Base-by-base conservation (phyloP, 140 eudicot species). In the Anethum foeniculum region DNA sequence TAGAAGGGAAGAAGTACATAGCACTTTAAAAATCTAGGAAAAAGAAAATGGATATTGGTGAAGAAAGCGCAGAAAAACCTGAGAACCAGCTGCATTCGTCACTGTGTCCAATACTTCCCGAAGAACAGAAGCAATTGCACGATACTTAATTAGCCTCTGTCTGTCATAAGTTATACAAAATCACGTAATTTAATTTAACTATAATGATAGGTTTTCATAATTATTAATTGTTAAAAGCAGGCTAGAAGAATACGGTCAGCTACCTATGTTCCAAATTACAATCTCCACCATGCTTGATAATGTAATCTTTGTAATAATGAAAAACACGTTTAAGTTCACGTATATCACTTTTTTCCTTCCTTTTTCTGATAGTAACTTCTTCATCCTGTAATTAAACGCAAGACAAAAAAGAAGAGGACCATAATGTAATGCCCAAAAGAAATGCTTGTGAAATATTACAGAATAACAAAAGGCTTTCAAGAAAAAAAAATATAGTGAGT, bases 291-390 rank as follows among this genome's bases (percentile, higher is more conserved):
- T 96, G 96, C 81, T 90, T 86, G 82, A 90, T 85, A 51, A 92
- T 88, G 85, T 87, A 96, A 78, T 91, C 89, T 81, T 87, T 93
- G 86, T 91, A 96, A 77, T 88, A 83, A 56, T 83, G 87, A 81
- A 91, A 93, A 85, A 93, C 98, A 82, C 98, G 98, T 76, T 91
- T 86, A 58, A 96, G 93, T 85, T 96, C 98, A 46, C 97, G 96
- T 58, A 93, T 81, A 76, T 96, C 99, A 79, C 97, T 93, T 86
- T 86, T 93, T 81, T 93, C 99, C 87, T 85, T 93, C 86, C 99
- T 87, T 82, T 75, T 88, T 58, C 86, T 80, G 75, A 90, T 84
- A 76, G 97, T 96, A 79, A 81, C 86, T 68, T 88, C 93, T 86
- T 93, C 95, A 88, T 96, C 99, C 98, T 96, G 80, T 68, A 83